Percentiles rank a stretch among this genome's conserved stretches.
phyloP scores from a whole-genome alignment of 2,329 filamentous ascomycete genomes.

The Emericellopsis atlantica region DNA sequence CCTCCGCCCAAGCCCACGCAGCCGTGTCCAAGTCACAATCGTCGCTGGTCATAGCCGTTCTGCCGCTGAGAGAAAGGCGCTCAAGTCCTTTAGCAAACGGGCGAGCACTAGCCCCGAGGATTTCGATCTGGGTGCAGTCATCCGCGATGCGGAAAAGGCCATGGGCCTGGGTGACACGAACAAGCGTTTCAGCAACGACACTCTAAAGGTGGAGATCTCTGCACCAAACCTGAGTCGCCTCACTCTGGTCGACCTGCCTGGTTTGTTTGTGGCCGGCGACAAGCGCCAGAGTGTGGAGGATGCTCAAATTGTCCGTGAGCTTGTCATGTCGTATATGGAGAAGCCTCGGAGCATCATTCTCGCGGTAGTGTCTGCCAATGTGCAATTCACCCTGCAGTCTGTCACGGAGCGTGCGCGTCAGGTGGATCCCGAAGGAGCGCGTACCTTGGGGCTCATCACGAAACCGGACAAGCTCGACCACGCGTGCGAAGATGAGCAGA shows the following conservation, averaged over 20 bases:
- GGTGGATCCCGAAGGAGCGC: constrained; percentile 13
- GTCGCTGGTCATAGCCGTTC: constrained; percentile 15
- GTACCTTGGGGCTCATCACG: constrained; percentile 44
- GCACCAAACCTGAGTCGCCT: constrained; percentile 35
- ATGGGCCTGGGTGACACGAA: constrained; percentile 23
- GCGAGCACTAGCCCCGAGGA: constrained; percentile 4
- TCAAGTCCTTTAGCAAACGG: constrained; percentile 12
- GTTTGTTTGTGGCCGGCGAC: constrained; percentile 37
- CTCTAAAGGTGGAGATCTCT: constrained; percentile 32
- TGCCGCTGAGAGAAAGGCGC: constrained; percentile 10
- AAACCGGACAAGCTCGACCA: constrained; percentile 32
- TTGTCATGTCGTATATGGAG: constrained; percentile 43
- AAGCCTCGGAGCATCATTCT: constrained; percentile 45
- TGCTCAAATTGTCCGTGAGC: constrained; percentile 26
- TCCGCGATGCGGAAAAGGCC: constrained; percentile 24
- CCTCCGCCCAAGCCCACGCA: constrained; percentile 28
- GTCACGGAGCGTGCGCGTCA: constrained; percentile 32
- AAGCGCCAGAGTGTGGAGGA: constrained; percentile 30
- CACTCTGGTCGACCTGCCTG: constrained; percentile 47
- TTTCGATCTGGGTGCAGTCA: constrained; percentile 16
- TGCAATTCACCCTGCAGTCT: constrained; percentile 45
- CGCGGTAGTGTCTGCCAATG: constrained; percentile 42
- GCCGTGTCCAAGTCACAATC: constrained; percentile 18
- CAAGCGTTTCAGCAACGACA: constrained; percentile 29
- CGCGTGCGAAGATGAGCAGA: constrained; percentile 23